phyloP scores from a whole-genome alignment of 495 filamentous ascomycete genomes.

The Extremus antarcticus region DNA sequence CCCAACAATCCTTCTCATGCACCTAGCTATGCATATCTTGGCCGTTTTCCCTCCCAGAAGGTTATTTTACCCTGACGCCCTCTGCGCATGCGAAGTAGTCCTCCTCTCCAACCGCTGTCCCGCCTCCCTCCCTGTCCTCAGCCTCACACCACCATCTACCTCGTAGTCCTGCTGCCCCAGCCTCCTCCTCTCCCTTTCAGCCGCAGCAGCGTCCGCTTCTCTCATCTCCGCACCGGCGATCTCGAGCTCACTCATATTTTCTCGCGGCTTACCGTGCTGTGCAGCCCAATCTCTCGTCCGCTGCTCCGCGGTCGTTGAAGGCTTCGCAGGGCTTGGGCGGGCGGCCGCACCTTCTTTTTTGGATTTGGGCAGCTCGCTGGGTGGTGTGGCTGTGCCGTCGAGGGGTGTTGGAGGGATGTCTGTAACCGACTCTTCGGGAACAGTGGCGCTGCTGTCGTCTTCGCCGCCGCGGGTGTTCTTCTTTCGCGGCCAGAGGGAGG shows the following conservation, averaged over 20 bases:
- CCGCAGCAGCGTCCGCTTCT: too few species aligned
- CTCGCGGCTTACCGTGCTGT: conserved; percentile 12
- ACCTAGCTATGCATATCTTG: background rate
- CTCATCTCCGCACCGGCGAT: conserved; percentile 19
- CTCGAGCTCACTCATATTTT: conserved; percentile 15
- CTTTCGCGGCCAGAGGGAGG: conserved; percentile 89
- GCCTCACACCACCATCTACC: background rate
- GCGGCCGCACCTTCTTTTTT: conserved; percentile 3
- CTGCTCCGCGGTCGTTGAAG: conserved; percentile 16
- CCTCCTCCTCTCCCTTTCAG: conserved; percentile 9
- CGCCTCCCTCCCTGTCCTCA: background rate
- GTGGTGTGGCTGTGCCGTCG: background rate
- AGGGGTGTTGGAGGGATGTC: background rate
- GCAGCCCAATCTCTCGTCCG: conserved; percentile 19
- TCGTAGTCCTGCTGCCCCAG: background rate
- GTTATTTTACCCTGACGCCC: background rate
- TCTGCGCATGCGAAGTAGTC: background rate
- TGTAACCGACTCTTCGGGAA: background rate
- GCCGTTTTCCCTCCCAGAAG: background rate
- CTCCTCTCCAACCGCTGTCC: background rate
- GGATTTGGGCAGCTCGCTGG: background rate
- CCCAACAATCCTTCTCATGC: too few species aligned
- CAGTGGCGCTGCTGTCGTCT: conserved; percentile 12
- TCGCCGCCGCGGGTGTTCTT: conserved; percentile 61
- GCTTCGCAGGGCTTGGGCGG: background rate